phyloP scores from a whole-genome alignment of 371 early-diverging fungal species.

The Apophysomyces variabilis region DNA sequence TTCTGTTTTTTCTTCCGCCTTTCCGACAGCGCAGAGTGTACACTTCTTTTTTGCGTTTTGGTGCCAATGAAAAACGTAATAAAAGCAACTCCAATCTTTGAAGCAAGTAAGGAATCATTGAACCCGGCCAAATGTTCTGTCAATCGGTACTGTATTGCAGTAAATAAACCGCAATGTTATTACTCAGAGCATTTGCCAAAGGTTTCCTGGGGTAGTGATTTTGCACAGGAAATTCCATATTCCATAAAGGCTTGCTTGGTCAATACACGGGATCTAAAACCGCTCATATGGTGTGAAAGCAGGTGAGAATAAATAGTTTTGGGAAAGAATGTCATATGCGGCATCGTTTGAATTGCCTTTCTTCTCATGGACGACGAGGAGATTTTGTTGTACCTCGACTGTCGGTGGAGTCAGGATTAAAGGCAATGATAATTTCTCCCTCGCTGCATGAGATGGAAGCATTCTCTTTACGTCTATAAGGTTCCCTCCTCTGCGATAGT shows the following conservation, averaged over 20 bases:
- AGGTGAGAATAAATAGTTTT: neutral
- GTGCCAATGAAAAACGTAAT: too few species aligned
- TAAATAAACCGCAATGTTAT: neutral
- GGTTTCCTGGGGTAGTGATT: neutral
- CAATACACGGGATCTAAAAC: neutral
- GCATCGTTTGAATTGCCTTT: neutral
- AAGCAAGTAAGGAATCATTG: neutral
- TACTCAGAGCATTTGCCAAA: neutral
- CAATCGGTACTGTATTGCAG: neutral
- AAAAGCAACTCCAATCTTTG: neutral
- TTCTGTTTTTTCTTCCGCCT: neutral
- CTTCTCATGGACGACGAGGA: neutral
- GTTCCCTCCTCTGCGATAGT: neutral
- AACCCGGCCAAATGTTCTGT: neutral
- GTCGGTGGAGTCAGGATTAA: neutral
- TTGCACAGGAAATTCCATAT: neutral
- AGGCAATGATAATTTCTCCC: neutral
- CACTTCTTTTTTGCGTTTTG: neutral
- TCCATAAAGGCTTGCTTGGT: neutral
- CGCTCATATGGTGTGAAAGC: neutral
- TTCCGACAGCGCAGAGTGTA: neutral
- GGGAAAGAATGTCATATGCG: neutral
- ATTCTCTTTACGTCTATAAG: neutral
- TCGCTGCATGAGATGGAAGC: neutral
- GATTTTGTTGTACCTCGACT: neutral